Percentiles rank a stretch among this genome's conserved stretches.
Evolutionary conservation across 768 basidiomycete genomes (phyloP).

Genomic region (Auriscalpium microsporum): DNA sequence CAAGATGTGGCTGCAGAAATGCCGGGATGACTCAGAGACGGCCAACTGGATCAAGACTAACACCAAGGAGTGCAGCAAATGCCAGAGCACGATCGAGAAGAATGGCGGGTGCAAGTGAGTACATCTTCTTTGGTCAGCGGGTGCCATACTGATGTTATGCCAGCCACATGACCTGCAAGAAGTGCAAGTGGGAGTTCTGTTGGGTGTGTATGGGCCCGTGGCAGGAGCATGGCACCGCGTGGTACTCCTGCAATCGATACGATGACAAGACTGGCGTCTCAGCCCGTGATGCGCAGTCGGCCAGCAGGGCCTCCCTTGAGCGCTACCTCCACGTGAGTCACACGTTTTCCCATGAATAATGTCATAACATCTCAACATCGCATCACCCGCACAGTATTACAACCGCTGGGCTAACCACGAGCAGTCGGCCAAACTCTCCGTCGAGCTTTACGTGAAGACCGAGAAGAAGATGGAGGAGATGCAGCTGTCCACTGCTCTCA

Average conservation of each 20-base stretch:
- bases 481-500: constrained; percentile 84
- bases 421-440: constrained; percentile 93
- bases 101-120: constrained; percentile 99
- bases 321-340: constrained; percentile 86
- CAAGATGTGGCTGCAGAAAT: constrained; percentile 94
- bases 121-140: neutral
- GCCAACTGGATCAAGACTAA: constrained; percentile 99
- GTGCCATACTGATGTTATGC: constrained; percentile 10
- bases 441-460: constrained; percentile 87
- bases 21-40: constrained; percentile 94
- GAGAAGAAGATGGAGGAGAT: constrained; percentile 99
- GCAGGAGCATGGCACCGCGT: constrained; percentile 93
- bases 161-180: constrained; percentile 99
- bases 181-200: constrained; percentile 97
- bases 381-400: constrained; percentile 63
- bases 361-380: too few relatives aligned
- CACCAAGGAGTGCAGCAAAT: constrained; percentile 95
- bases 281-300: constrained; percentile 86
- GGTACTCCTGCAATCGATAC: constrained; percentile 97
- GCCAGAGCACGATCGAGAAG: constrained; percentile 98
- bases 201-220: constrained; percentile 99
- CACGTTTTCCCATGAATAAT: neutral
- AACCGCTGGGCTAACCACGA: constrained; percentile 99
- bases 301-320: constrained; percentile 83
- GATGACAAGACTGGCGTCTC: constrained; percentile 87